These are phyloP conservation scores for Trichosporon sp. DNA, from an alignment of 1,284 basidiomycete species.

Conservation along the genomic window DNA sequence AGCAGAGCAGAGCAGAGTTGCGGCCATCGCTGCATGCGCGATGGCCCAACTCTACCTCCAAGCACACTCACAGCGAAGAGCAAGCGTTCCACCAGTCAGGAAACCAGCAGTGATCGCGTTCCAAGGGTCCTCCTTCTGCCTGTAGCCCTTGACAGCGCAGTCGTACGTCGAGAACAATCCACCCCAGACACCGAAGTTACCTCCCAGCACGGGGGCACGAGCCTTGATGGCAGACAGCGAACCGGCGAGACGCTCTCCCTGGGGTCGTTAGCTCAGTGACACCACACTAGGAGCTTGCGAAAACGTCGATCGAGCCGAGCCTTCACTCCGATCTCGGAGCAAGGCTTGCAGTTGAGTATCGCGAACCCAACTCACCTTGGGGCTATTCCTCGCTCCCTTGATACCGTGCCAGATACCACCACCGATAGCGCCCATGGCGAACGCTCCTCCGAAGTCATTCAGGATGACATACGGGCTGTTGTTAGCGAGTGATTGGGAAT, in stretches of 20 bases:
- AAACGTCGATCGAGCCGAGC: not conserved
- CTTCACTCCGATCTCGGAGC: too few relatives aligned
- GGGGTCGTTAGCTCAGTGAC: not conserved
- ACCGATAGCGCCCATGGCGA: conserved; percentile 50
- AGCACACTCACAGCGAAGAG: conserved; percentile 75
- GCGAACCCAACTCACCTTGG: conserved; percentile 77
- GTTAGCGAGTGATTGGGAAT: not conserved
- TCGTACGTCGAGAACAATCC: conserved; percentile 96
- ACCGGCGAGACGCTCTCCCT: conserved; percentile 88
- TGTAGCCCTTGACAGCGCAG: conserved; percentile 92
- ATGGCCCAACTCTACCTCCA: not conserved
- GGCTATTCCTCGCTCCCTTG: conserved; percentile 95
- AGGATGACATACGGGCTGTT: conserved; percentile 96
- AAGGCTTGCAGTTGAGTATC: not conserved
- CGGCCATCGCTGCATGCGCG: too few relatives aligned
- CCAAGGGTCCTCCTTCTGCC: conserved; percentile 99
- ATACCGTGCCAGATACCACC: conserved; percentile 98
- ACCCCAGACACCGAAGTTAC: conserved; percentile 98
- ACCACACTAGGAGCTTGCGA: not conserved
- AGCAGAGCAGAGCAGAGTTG: too few relatives aligned
- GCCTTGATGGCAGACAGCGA: conserved; percentile 97
- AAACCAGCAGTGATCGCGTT: conserved; percentile 98
- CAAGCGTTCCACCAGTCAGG: conserved; percentile 94
- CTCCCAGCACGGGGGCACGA: conserved; percentile 93
- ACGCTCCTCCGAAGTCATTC: conserved; percentile 96